Percentiles rank a stretch among this genome's conserved stretches.
Evolutionary conservation across 768 basidiomycete genomes (phyloP).

Genomic region (Russula abietina): DNA sequence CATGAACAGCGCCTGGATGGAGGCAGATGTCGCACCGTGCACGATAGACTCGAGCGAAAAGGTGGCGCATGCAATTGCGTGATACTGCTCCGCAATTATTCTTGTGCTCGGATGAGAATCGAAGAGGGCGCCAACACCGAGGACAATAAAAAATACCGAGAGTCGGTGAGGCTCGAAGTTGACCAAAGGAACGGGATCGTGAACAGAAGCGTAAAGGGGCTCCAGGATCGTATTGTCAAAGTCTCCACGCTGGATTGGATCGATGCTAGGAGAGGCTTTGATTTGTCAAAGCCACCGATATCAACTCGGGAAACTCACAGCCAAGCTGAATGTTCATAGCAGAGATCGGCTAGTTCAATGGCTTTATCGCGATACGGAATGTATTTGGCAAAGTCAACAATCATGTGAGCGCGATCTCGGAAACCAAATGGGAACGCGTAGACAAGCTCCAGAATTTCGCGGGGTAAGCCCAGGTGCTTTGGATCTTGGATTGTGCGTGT

Average conservation of each 20-base stretch:
- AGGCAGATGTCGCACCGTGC: constrained; percentile 40
- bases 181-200: constrained; percentile 30
- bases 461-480: constrained; percentile 35
- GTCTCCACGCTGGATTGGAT: constrained; percentile 40
- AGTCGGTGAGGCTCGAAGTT: constrained; percentile 42
- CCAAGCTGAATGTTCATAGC: constrained; percentile 43
- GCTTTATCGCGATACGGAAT: constrained; percentile 39
- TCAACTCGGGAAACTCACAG: constrained; percentile 35
- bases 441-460: constrained; percentile 40
- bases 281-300: neutral
- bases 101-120: constrained; percentile 34
- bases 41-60: constrained; percentile 42
- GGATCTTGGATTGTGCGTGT: constrained; percentile 22
- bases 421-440: constrained; percentile 47
- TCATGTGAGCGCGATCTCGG: constrained; percentile 36
- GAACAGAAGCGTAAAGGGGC: constrained; percentile 38
- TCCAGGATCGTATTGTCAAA: constrained; percentile 38
- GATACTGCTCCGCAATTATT: constrained; percentile 37
- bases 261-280: constrained; percentile 34
- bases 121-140: constrained; percentile 44
- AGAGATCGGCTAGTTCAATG: constrained; percentile 37
- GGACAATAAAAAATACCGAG: constrained; percentile 47
- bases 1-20: constrained; percentile 45
- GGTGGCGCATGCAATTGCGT: constrained; percentile 44
- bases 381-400: constrained; percentile 36